Evolutionary conservation across 768 basidiomycete genomes (phyloP).

Genomic region (Phylloporus sp.): DNA sequence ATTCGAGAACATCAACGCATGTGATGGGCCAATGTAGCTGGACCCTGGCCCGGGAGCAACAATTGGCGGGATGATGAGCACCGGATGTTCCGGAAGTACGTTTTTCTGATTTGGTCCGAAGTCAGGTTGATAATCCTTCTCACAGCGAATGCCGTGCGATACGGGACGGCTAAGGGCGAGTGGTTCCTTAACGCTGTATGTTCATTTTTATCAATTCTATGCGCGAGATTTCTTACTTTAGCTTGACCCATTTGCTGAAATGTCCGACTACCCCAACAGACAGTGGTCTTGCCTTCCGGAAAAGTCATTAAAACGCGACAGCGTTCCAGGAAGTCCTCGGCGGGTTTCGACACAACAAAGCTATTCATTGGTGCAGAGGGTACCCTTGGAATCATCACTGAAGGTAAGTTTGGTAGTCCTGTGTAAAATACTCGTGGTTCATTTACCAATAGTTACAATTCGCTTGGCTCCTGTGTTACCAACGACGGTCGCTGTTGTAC

Average conservation of each 20-base stretch:
- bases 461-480: slow-evolving; percentile 77
- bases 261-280: slow-evolving; percentile 38
- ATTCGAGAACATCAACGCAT: background rate
- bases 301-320: slow-evolving; percentile 86
- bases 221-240: background rate
- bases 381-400: slow-evolving; percentile 85
- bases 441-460: slow-evolving; percentile 54
- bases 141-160: slow-evolving; percentile 73
- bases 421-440: background rate
- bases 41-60: slow-evolving; percentile 78
- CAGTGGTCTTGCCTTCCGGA: slow-evolving; percentile 83
- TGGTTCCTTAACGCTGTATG: slow-evolving; percentile 84
- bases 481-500: slow-evolving; percentile 76
- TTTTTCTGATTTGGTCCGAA: slow-evolving; percentile 3
- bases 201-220: slow-evolving; percentile 1
- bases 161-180: slow-evolving; percentile 85
- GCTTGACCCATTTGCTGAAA: slow-evolving; percentile 1
- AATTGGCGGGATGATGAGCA: slow-evolving; percentile 82
- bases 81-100: slow-evolving; percentile 80
- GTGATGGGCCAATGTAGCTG: slow-evolving; percentile 41
- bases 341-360: slow-evolving; percentile 83
- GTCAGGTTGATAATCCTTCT: slow-evolving; percentile 14
- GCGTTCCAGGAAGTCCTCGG: slow-evolving; percentile 76
- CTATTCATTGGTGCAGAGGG: slow-evolving; percentile 81
- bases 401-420: slow-evolving; percentile 41